Evolutionary conservation across 352 stramenopile species (phyloP).

Genomic region (Phytophthora kernoviae): DNA sequence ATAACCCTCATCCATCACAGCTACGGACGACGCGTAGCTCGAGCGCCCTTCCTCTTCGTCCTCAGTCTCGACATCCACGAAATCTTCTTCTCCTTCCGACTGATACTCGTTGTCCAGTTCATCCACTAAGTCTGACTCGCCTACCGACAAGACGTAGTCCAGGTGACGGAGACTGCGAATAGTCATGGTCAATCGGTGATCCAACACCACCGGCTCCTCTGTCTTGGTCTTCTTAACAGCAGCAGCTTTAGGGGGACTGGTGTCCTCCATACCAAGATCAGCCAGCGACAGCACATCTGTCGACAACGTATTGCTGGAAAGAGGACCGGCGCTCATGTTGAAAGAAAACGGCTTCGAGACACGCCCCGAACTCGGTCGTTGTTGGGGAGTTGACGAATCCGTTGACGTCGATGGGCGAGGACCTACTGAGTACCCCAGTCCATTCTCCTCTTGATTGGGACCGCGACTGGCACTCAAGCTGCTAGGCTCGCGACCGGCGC

Average conservation of each 20-base stretch:
- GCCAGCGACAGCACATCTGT: conserved; percentile 57
- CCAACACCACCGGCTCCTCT: conserved; percentile 55
- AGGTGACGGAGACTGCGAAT: conserved; percentile 47
- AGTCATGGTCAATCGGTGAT: conserved; percentile 42
- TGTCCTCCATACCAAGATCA: conserved; percentile 32
- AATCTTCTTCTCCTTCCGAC: conserved; percentile 29
- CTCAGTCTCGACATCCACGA: conserved; percentile 40
- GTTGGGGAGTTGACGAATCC: conserved; percentile 17
- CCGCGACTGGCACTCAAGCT: conserved; percentile 27
- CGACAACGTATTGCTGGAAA: conserved; percentile 25
- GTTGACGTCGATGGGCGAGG: conserved; percentile 25
- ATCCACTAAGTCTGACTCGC: conserved; percentile 33
- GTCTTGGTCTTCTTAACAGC: conserved; percentile 8
- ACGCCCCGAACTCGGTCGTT: conserved; percentile 18
- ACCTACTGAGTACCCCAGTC: conserved; percentile 30
- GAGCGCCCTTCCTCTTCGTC: conserved; percentile 28
- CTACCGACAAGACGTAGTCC: conserved; percentile 50
- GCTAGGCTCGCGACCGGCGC: conserved; percentile 19
- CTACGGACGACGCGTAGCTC: conserved; percentile 60
- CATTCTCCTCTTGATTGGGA: conserved; percentile 19
- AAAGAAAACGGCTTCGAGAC: conserved; percentile 27
- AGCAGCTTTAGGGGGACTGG: conserved; percentile 5
- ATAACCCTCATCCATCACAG: conserved; percentile 52
- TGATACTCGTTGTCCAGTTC: conserved; percentile 32
- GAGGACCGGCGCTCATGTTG: conserved; percentile 21